Percentiles rank a stretch among this genome's conserved stretches.
Conservation (phyloP, 2,329 filamentous ascomycete species). For the Dactylonectria estremocensis region DNA sequence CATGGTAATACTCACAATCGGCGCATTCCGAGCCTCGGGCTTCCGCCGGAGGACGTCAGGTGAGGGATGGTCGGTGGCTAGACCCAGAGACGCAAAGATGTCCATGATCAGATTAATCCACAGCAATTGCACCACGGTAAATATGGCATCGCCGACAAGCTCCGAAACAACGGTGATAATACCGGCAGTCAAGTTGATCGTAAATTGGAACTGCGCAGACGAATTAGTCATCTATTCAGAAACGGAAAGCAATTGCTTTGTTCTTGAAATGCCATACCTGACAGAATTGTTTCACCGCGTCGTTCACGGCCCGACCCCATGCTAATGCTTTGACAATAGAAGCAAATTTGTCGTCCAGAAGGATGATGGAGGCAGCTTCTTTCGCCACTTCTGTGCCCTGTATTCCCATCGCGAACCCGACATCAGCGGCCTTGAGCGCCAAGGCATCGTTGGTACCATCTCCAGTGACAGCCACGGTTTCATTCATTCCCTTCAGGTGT, state of each 20-base stretch:
- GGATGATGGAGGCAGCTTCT: constrained; percentile 78
- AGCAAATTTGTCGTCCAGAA: constrained; percentile 77
- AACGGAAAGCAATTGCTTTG: not conserved
- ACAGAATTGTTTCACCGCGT: constrained; percentile 78
- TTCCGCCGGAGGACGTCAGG: constrained; percentile 69
- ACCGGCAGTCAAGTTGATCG: constrained; percentile 79
- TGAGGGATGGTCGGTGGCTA: constrained; percentile 75
- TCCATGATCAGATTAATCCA: constrained; percentile 82
- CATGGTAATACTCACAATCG: constrained; percentile 77
- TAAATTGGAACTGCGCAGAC: constrained; percentile 71
- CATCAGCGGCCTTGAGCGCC: constrained; percentile 76
- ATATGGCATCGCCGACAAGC: constrained; percentile 71
- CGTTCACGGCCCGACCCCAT: constrained; percentile 80
- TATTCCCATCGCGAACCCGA: constrained; percentile 79
- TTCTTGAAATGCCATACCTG: constrained; percentile 59
- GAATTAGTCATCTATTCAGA: constrained; percentile 17
- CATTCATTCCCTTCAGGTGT: constrained; percentile 67
- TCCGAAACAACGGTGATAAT: constrained; percentile 76
- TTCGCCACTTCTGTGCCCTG: constrained; percentile 78
- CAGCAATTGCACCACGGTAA: constrained; percentile 77
- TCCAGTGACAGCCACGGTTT: constrained; percentile 75
- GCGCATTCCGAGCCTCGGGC: constrained; percentile 74
- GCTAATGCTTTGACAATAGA: constrained; percentile 78
- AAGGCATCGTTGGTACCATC: constrained; percentile 79
- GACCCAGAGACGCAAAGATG: constrained; percentile 75